Evolutionary conservation across 2,329 filamentous ascomycete genomes (phyloP), one percentile per base, ranked within the genome.

Genomic region (Xylaria hypoxylon): DNA sequence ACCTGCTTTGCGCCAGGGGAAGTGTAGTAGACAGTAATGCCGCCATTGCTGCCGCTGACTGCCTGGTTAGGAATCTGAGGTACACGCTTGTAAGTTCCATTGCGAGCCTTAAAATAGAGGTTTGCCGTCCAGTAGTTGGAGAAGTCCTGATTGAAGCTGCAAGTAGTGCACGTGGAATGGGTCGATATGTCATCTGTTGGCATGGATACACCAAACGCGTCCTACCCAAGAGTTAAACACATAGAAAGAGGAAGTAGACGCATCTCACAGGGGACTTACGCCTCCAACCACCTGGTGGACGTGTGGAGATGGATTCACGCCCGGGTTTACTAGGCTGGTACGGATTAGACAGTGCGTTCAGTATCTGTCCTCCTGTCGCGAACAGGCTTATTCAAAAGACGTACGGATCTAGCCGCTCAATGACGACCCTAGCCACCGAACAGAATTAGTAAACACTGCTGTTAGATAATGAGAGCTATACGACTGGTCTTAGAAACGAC

Each of bases 11-110:
- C 53, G 59, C 75, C 74, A 31, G 73, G 72, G 6, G 71, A 75
- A 4, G 80, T 77, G 59, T 82, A 82, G 72, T 81, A 82, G 8
- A 72, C 69, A 2, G 69, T 74, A 38, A 71, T 69, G 11, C 71
- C 71, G 17, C 70, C 71, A 10, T 64, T 68, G n/a, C 68, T 60
- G 22, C 70, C 69, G 13, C 66, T 68, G 15, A 73, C 55, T 2
- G 62, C 68, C 22, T 67, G 59, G 55, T 74, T 73, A 15, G 70
- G 65, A 15, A 73, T 69, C 31, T 71, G 68, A 10, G 65, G 62
- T 22, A 73, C 69, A 2, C 70, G 69, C 56, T 69, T 71, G 44
- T 72, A 73, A 8, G 68, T 73, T 10, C 69, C 69, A 52, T 73
- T 74, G n/a, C 67, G 71, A 47, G 73, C 75, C 45, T 72, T 71